phyloP scores from a whole-genome alignment of 1,284 basidiomycete genomes.

The Ceratobasidium sp. region DNA sequence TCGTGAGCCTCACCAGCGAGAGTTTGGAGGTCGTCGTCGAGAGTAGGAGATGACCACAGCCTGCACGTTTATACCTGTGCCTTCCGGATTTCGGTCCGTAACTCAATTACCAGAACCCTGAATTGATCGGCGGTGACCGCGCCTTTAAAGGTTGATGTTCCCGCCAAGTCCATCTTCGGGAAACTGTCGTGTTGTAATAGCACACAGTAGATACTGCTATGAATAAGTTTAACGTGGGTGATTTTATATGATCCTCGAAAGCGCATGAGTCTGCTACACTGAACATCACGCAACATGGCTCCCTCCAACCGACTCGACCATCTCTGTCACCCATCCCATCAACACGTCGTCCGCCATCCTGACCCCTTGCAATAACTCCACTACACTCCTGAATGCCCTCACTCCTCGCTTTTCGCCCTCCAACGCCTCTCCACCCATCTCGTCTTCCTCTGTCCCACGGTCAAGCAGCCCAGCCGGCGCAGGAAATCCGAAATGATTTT shows the following conservation, averaged over 20 bases:
- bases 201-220: too few relatives aligned
- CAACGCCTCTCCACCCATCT: constrained; percentile 60
- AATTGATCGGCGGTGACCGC: background rate
- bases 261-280: background rate
- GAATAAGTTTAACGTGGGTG: too few relatives aligned
- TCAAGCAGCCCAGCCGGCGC: constrained; percentile 57
- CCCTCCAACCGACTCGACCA: constrained; percentile 66
- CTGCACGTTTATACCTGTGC: background rate
- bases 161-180: too few relatives aligned
- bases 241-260: background rate
- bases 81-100: background rate
- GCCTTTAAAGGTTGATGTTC: too few relatives aligned
- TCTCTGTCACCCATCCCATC: constrained; percentile 82
- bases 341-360: constrained; percentile 77
- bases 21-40: background rate
- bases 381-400: constrained; percentile 75
- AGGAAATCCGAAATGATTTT: constrained; percentile 86
- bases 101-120: background rate
- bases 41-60: background rate
- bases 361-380: constrained; percentile 73
- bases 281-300: constrained; percentile 20
- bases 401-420: constrained; percentile 77
- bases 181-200: too few relatives aligned
- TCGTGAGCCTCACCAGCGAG: background rate
- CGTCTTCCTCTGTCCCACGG: constrained; percentile 75